Evolutionary conservation across 2,329 filamentous ascomycete genomes (phyloP).

Genomic region (Beauveria medogensis): DNA sequence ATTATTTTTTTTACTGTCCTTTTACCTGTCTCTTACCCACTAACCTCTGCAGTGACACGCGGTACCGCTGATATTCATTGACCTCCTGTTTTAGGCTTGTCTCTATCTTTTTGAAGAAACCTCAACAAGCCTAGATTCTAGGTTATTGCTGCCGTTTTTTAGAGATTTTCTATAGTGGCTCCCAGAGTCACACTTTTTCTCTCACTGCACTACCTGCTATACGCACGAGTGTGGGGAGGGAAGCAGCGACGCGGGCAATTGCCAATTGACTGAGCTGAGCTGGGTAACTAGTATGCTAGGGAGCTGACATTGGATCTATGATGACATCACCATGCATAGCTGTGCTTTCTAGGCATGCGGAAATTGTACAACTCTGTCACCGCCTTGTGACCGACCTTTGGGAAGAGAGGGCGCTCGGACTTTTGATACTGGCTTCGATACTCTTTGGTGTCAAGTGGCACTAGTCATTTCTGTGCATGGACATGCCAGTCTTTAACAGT

Average conservation of each 20-base stretch:
- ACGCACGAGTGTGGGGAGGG: constrained; percentile 43
- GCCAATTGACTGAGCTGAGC: neutral
- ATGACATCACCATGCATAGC: neutral
- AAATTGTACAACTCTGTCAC: constrained; percentile 5
- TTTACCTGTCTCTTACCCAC: constrained; percentile 13
- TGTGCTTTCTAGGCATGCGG: neutral
- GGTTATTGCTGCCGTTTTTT: neutral
- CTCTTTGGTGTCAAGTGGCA: neutral
- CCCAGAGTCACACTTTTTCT: constrained; percentile 29
- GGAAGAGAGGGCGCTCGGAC: constrained; percentile 7
- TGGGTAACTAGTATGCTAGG: neutral
- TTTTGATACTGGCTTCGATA: constrained; percentile 1
- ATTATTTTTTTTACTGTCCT: neutral
- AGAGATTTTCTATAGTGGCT: neutral
- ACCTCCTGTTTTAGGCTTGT: neutral
- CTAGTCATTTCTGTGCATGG: constrained; percentile 1
- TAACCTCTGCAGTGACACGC: constrained; percentile 24
- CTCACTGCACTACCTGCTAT: constrained; percentile 43
- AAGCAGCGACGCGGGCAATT: neutral
- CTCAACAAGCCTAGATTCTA: neutral
- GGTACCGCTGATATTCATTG: constrained; percentile 9
- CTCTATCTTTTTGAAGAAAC: neutral
- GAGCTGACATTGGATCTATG: neutral
- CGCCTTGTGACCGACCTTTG: constrained; percentile 7
- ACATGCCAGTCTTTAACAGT: constrained; percentile 3